Evolutionary conservation across 768 basidiomycete species (phyloP).

Genomic region (Pleurotus cornucopiae): DNA sequence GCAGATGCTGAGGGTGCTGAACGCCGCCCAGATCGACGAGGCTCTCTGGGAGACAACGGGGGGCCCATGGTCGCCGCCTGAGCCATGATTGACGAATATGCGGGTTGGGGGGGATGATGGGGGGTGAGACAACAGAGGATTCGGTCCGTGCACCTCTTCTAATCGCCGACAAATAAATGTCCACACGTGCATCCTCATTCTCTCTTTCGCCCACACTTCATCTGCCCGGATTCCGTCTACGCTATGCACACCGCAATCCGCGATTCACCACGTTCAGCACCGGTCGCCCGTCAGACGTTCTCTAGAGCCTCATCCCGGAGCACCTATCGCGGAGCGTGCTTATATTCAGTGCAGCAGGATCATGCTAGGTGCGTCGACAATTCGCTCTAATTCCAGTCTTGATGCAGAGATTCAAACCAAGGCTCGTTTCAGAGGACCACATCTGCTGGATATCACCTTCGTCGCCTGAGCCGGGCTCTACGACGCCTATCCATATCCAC

Average conservation of each 20-base stretch:
- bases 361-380: too few species aligned
- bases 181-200: constrained; percentile 7
- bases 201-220: neutral
- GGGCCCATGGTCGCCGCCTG: constrained; percentile 72
- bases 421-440: neutral
- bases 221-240: neutral
- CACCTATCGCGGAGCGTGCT: too few species aligned
- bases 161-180: constrained; percentile 9
- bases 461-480: too few species aligned
- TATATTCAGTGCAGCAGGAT: too few species aligned
- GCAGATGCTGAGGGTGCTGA: constrained; percentile 63
- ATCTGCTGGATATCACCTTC: neutral
- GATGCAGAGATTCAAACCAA: too few species aligned
- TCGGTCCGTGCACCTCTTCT: constrained; percentile 9
- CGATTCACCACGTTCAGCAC: neutral
- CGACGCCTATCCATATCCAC: too few species aligned
- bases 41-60: constrained; percentile 72
- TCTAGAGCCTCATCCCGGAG: neutral
- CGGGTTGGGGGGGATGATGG: constrained; percentile 6
- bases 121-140: constrained; percentile 7
- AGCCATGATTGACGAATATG: constrained; percentile 39
- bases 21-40: constrained; percentile 73
- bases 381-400: too few species aligned
- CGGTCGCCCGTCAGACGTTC: neutral
- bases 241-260: neutral